Conservation (phyloP, 371 early-diverging fungal species). For the Umbelopsis sp. region DNA sequence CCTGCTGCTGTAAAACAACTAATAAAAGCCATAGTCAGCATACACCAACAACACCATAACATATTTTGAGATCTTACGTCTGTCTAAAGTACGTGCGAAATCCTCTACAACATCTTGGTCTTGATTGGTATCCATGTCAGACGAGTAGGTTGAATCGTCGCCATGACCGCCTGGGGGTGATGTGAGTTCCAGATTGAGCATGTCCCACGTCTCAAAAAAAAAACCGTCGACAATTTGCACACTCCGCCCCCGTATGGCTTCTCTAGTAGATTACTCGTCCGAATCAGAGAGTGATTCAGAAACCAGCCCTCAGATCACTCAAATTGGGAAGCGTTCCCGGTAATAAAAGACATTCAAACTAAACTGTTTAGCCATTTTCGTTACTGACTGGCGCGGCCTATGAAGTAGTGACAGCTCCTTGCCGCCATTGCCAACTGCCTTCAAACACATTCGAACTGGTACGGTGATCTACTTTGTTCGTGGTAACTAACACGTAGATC, state of each 20-base stretch:
- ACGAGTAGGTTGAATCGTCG: not conserved
- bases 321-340: not conserved
- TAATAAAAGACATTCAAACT: not conserved
- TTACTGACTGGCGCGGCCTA: not conserved
- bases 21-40: not conserved
- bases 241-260: not conserved
- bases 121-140: not conserved
- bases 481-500: not conserved
- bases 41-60: not conserved
- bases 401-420: not conserved
- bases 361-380: not conserved
- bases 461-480: not conserved
- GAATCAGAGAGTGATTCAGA: slow-evolving; percentile 12
- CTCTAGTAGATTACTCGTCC: slow-evolving; percentile 8
- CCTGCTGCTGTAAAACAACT: not conserved
- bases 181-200: not conserved
- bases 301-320: not conserved
- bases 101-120: not conserved
- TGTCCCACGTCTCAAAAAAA: not conserved
- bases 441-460: slow-evolving; percentile 9
- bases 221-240: not conserved
- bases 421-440: not conserved
- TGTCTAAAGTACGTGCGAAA: not conserved
- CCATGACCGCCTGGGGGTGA: not conserved
- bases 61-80: not conserved